These are phyloP conservation scores for Candida ulmi DNA, from an alignment of 805 yeast genomes.

Conservation along the genomic window DNA sequence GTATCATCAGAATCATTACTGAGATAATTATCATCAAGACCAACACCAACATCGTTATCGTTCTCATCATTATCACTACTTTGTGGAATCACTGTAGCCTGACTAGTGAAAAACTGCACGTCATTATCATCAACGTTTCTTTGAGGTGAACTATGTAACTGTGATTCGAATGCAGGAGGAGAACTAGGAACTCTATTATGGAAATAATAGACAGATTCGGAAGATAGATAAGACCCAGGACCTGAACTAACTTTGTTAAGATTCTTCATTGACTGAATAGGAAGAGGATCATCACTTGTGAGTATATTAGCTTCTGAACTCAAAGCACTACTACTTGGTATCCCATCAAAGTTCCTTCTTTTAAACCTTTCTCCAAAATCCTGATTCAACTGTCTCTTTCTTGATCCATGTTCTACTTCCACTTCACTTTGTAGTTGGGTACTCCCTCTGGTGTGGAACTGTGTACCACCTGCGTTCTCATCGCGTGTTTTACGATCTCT, in stretches of 20 bases:
- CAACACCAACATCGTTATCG: too few relatives aligned
- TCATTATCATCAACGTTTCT: constrained; percentile 2
- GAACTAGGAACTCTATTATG: constrained; percentile 17
- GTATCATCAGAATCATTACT: constrained; percentile 13
- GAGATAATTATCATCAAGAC: too few relatives aligned
- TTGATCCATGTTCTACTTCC: too few relatives aligned
- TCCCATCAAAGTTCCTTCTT: constrained; percentile 8
- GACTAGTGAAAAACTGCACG: constrained; percentile 12
- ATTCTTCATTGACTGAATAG: not conserved
- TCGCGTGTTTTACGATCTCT: constrained; percentile 34
- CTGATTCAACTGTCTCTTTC: constrained; percentile 16
- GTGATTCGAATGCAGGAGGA: constrained; percentile 13
- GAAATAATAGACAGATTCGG: constrained; percentile 21
- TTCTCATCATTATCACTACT: constrained; percentile 5
- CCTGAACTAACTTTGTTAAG: constrained; percentile 12
- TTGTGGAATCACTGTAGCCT: constrained; percentile 16
- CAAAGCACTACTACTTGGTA: constrained; percentile 2
- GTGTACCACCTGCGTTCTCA: constrained; percentile 37
- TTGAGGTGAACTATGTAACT: constrained; percentile 15
- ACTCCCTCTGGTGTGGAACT: constrained; percentile 38
- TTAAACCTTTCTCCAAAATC: constrained; percentile 9
- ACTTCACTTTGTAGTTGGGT: too few relatives aligned
- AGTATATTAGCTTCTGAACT: constrained; percentile 14
- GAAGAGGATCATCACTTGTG: constrained; percentile 16
- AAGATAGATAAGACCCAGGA: constrained; percentile 13